phyloP scores from a whole-genome alignment of 2,329 filamentous ascomycete species.

The Sclerotinia nivalis region DNA sequence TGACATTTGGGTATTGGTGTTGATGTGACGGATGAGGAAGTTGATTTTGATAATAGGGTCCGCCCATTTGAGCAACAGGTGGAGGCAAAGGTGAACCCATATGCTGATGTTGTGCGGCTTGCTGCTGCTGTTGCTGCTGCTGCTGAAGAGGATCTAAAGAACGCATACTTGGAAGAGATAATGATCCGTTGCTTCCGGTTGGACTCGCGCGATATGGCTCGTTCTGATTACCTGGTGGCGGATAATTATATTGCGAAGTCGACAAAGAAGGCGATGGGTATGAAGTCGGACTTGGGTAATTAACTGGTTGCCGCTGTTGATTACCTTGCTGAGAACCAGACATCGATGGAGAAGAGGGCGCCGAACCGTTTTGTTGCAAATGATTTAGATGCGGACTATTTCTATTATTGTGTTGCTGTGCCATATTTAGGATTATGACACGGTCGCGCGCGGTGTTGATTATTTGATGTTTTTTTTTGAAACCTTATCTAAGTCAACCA shows the following conservation, averaged over 20 bases:
- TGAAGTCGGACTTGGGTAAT: slow-evolving; percentile 50
- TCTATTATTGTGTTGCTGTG: slow-evolving; percentile 33
- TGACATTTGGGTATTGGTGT: slow-evolving; percentile 52
- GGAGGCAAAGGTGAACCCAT: slow-evolving; percentile 57
- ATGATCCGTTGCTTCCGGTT: slow-evolving; percentile 47
- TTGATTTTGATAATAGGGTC: slow-evolving; percentile 49
- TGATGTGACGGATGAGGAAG: slow-evolving; percentile 47
- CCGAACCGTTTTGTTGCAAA: slow-evolving; percentile 38
- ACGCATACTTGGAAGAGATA: slow-evolving; percentile 54
- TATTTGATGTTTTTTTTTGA: slow-evolving; percentile 17
- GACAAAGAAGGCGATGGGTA: slow-evolving; percentile 51
- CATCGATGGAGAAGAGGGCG: slow-evolving; percentile 41
- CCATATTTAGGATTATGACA: slow-evolving; percentile 29
- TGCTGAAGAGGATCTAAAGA: slow-evolving; percentile 47
- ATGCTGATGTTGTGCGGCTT: slow-evolving; percentile 40
- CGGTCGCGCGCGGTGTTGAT: slow-evolving; percentile 23
- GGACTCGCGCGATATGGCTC: slow-evolving; percentile 49
- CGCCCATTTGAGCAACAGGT: slow-evolving; percentile 51
- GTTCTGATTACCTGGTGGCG: slow-evolving; percentile 43
- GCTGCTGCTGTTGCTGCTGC: slow-evolving; percentile 31
- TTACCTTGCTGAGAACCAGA: slow-evolving; percentile 36
- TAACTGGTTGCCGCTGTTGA: slow-evolving; percentile 36
- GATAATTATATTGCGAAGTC: slow-evolving; percentile 51
- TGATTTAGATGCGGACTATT: slow-evolving; percentile 38
- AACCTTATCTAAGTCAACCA: slow-evolving; percentile 20